These are phyloP conservation scores for Camellia sinensis DNA, from an alignment of 148 eudicot species.

Conservation along the genomic window DNA sequence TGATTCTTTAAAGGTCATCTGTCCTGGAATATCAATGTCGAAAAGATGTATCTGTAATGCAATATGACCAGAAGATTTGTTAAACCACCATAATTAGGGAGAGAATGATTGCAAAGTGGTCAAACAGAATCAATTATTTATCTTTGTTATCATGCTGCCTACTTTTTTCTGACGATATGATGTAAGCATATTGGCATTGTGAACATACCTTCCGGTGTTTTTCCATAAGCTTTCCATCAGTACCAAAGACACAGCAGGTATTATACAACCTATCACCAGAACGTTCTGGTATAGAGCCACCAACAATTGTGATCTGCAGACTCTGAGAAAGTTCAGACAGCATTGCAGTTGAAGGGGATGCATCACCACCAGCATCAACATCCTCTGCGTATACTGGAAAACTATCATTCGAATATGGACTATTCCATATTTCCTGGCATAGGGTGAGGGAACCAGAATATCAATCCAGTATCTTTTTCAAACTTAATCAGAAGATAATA, in stretches of 20 bases:
- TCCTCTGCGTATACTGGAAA: conserved; percentile 88
- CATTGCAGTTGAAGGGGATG: conserved; percentile 94
- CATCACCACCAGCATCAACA: conserved; percentile 73
- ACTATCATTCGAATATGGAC: conserved; percentile 90
- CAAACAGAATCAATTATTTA: background rate
- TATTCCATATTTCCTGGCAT: conserved; percentile 90
- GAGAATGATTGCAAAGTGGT: background rate
- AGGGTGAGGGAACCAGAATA: background rate
- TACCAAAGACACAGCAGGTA: conserved; percentile 78
- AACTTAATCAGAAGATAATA: background rate
- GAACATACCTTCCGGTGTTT: conserved; percentile 81
- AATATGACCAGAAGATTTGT: background rate
- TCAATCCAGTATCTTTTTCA: background rate
- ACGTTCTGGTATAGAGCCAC: conserved; percentile 96
- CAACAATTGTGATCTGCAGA: conserved; percentile 70
- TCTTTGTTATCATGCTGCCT: background rate
- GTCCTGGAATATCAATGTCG: conserved; percentile 82
- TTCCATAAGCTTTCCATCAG: conserved; percentile 71
- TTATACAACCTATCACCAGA: conserved; percentile 73
- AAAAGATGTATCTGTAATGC: conserved; percentile 69
- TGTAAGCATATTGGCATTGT: background rate
- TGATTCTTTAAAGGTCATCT: conserved; percentile 73
- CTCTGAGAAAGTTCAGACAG: conserved; percentile 68
- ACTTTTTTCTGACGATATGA: too few relatives aligned
- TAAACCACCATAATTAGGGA: background rate